Evolutionary conservation across 2,329 filamentous ascomycete genomes (phyloP).

Genomic region (Lasiodiplodia hormozganensis): DNA sequence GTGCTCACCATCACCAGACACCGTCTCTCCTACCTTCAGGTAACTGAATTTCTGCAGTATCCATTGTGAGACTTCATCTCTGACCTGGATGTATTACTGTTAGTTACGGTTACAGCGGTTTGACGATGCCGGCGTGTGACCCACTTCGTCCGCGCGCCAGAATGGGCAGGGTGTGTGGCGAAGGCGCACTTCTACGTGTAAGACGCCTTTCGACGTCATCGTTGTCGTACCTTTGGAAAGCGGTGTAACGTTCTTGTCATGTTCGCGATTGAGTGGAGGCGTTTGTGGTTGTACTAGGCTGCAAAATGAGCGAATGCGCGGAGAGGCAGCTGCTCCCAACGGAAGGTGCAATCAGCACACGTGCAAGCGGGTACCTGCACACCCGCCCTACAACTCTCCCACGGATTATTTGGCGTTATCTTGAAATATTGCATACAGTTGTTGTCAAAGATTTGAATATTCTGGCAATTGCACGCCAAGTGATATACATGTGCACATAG

Average conservation of each 20-base stretch:
- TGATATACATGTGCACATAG: not conserved
- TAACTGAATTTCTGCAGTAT: constrained; percentile 43
- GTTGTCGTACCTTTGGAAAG: not conserved
- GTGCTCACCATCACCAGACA: constrained; percentile 41
- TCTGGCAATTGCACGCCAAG: not conserved
- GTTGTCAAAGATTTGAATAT: not conserved
- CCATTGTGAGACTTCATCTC: constrained; percentile 47
- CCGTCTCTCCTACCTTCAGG: constrained; percentile 43
- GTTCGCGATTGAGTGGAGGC: not conserved
- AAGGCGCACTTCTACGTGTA: constrained; percentile 24
- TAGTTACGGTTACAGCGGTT: not conserved
- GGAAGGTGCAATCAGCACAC: not conserved
- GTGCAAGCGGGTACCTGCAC: not conserved
- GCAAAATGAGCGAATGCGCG: not conserved
- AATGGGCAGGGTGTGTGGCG: not conserved
- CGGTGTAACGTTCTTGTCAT: not conserved
- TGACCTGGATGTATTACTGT: constrained; percentile 37
- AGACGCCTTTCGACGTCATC: not conserved
- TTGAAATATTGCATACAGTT: too few species aligned
- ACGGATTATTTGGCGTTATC: too few species aligned
- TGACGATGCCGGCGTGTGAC: too few species aligned
- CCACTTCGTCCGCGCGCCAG: constrained; percentile 3
- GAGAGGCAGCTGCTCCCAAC: not conserved
- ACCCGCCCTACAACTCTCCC: not conserved
- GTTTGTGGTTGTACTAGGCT: not conserved